Conservation (phyloP, 1,284 basidiomycete species). For the Cryptococcus jaspeensis region DNA sequence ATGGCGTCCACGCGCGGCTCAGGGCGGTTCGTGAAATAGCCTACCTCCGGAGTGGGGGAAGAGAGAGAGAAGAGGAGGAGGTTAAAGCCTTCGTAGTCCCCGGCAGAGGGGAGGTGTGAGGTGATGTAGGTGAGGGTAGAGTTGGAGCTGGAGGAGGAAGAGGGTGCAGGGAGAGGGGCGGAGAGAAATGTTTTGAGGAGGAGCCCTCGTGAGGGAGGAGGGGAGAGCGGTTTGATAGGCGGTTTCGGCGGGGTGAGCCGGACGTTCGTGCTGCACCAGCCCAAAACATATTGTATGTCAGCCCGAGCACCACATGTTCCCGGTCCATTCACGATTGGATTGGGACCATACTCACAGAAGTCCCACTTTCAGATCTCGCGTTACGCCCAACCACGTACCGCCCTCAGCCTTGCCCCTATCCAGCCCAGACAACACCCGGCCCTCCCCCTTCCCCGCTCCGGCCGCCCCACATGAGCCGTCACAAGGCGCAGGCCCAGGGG, state of each 20-base stretch:
- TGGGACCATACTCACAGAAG: constrained; percentile 32
- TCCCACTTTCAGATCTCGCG: constrained; percentile 39
- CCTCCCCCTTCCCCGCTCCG: constrained; percentile 1
- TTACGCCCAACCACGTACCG: constrained; percentile 48
- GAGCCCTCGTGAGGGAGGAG: constrained; percentile 36
- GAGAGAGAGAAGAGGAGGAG: constrained; percentile 42
- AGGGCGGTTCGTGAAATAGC: constrained; percentile 43
- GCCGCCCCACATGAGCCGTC: not conserved
- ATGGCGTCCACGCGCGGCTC: constrained; percentile 9
- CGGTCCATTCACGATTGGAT: not conserved
- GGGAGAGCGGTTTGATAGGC: constrained; percentile 12
- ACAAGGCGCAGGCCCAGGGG: not conserved
- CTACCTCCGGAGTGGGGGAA: constrained; percentile 16
- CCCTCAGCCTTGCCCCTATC: constrained; percentile 31
- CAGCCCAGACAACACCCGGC: constrained; percentile 35
- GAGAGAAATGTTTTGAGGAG: constrained; percentile 37
- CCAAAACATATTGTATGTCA: not conserved
- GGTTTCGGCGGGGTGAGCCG: constrained; percentile 20
- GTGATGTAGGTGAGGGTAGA: constrained; percentile 23
- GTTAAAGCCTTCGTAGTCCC: constrained; percentile 48
- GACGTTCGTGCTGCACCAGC: constrained; percentile 41
- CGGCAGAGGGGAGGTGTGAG: constrained; percentile 11
- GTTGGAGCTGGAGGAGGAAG: not conserved
- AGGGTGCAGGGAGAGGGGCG: constrained; percentile 11
- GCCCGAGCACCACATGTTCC: not conserved